These are phyloP conservation scores for Trichosporon inkin DNA, from an alignment of 1,284 basidiomycete genomes.

Conservation along the genomic window DNA sequence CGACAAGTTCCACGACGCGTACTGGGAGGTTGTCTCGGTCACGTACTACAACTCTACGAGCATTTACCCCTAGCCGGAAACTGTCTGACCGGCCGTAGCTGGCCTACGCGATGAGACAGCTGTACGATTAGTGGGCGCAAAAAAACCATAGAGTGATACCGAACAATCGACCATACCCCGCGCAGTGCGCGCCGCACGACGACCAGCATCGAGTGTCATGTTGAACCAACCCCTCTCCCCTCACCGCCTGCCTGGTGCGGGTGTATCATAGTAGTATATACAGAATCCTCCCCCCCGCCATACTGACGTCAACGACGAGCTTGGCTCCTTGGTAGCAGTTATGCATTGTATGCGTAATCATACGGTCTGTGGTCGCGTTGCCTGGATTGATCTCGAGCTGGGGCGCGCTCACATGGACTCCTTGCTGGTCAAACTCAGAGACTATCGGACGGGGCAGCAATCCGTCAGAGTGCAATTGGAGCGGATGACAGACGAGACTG, in stretches of 20 bases:
- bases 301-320: neutral
- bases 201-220: neutral
- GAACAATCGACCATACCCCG: conserved; percentile 4
- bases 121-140: conserved; percentile 7
- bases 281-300: no score
- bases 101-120: neutral
- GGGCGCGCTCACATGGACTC: no score
- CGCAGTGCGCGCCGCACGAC: no score
- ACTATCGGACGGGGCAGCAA: no score
- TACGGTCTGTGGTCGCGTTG: neutral
- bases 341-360: conserved; percentile 2
- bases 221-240: neutral
- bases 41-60: conserved; percentile 28
- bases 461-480: no score
- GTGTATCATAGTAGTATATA: neutral
- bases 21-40: conserved; percentile 55
- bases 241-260: conserved; percentile 3
- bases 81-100: conserved; percentile 8
- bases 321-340: neutral
- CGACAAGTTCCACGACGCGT: conserved; percentile 67
- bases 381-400: no score
- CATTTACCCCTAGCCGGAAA: conserved; percentile 6
- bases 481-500: no score
- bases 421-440: no score
- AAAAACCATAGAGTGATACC: neutral